A percentile compares a stretch with the other conserved stretches of the same genome.
Conservation (phyloP, 139 green algal species). For the Coccomyxa sp. region DNA sequence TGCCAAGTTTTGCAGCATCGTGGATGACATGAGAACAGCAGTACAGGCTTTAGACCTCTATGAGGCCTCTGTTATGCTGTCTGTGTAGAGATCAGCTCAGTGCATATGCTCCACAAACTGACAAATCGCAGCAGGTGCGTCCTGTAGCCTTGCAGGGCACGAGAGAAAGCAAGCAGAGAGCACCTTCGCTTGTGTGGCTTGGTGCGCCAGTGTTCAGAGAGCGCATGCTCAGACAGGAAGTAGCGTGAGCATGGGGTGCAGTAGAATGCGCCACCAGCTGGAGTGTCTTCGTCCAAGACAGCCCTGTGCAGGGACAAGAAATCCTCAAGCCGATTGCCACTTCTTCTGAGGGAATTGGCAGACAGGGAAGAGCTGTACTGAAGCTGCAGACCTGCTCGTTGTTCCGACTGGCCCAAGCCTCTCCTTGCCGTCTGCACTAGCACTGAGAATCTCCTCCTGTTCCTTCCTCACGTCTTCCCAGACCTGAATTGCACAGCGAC, state of each 20-base stretch:
- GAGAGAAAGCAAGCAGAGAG: not conserved
- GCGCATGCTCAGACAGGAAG: constrained; percentile 52
- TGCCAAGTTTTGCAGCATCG: not conserved
- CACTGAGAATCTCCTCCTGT: constrained; percentile 38
- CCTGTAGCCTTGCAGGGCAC: not conserved
- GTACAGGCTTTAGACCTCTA: not conserved
- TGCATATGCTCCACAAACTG: not conserved
- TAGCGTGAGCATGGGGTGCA: constrained; percentile 62
- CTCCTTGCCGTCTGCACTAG: constrained; percentile 30
- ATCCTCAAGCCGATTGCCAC: not conserved
- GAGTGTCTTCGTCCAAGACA: constrained; percentile 74
- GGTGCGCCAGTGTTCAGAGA: constrained; percentile 53
- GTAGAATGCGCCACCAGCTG: constrained; percentile 60
- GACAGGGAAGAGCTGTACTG: not conserved
- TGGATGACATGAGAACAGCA: not conserved
- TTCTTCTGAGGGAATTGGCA: not conserved
- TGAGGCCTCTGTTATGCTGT: not conserved
- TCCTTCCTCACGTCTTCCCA: constrained; percentile 75
- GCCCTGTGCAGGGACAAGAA: constrained; percentile 31
- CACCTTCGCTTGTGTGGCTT: constrained; percentile 71
- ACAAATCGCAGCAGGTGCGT: not conserved
- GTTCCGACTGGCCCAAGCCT: constrained; percentile 66
- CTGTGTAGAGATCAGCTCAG: not conserved
- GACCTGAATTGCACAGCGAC: constrained; percentile 35
- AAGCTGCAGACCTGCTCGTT: constrained; percentile 47